Evolutionary conservation across 2,329 filamentous ascomycete species (phyloP), one percentile per base, ranked within the genome.

Genomic region (Beauveria medogensis): DNA sequence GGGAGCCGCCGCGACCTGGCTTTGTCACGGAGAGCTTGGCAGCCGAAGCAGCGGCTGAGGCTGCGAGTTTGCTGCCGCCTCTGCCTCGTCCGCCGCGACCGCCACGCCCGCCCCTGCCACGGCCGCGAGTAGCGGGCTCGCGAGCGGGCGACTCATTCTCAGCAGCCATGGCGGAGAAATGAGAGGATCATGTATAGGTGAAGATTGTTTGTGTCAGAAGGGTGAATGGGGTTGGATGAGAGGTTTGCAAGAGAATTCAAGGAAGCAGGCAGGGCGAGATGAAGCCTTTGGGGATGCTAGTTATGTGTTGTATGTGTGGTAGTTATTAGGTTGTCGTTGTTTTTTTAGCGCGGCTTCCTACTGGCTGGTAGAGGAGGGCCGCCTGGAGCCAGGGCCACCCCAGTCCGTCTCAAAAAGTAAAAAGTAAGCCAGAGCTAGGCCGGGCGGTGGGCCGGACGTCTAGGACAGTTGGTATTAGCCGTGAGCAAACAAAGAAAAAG

Each of bases 131-230:
- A 61, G 70, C 67, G 60, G 73, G 69, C 66, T 74, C 72, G 66
- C 69, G 70, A 62, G 71, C 71, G 62, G 69, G 69, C 66, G 72
- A 72, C 66, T 74, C 73, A 65, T 69, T 73, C 67, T 74, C 71
- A 69, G 67, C 67, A 69, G 71, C 68, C 73, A 75, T 76, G 72
- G 63, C 65, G 64, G 60, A 65, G 59, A 62, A 60, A 54, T 55
- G 61, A 59, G 65, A 68, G 63, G 68, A 53, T 69, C 72, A 74
- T 74, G 68, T 71, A 72, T 16, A 37, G 14, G 5, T 37, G 14
- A 16, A 14, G 10, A 37, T 16, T 37, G 12, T 37, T 37, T 37
- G 34, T 16, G 34, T 37, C 34, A 37, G 5, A 14, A 37, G 34
- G 34, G 14, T 14, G 2, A 37, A 16, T 37, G 34, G 12, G 34